These are phyloP conservation scores for Tritrichomonas musculus DNA, from an alignment of 208 protist species.

Conservation along the genomic window DNA sequence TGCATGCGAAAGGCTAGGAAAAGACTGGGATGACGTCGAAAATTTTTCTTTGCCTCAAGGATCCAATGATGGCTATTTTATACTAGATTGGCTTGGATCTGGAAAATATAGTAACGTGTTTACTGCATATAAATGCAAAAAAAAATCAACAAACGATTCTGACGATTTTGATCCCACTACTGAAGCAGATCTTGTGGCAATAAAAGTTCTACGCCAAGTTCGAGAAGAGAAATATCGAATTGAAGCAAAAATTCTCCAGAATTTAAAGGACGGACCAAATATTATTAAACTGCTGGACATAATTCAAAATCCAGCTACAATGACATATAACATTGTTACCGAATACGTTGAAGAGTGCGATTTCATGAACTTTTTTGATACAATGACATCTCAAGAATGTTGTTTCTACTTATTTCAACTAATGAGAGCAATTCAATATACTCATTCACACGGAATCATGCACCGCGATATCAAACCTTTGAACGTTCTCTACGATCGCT, in stretches of 20 bases:
- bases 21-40: background rate
- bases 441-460: background rate
- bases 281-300: background rate
- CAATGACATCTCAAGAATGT: background rate
- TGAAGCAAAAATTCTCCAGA: constrained; percentile 28
- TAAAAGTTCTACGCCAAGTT: constrained; percentile 7
- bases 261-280: constrained; percentile 2
- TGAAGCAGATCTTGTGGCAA: background rate
- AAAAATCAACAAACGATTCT: no score
- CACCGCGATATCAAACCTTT: constrained; percentile 30
- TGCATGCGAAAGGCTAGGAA: background rate
- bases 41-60: background rate
- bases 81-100: background rate
- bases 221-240: background rate
- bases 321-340: background rate
- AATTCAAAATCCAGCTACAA: background rate
- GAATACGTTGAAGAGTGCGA: constrained; percentile 26
- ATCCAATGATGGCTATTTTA: background rate
- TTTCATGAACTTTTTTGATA: background rate
- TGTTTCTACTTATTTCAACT: background rate
- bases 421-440: background rate
- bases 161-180: no score
- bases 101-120: constrained; percentile 31
- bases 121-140: background rate
- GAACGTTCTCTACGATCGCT: background rate